Conservation (phyloP, 106 monocot genomes). For the Dendrobium officinale region DNA sequence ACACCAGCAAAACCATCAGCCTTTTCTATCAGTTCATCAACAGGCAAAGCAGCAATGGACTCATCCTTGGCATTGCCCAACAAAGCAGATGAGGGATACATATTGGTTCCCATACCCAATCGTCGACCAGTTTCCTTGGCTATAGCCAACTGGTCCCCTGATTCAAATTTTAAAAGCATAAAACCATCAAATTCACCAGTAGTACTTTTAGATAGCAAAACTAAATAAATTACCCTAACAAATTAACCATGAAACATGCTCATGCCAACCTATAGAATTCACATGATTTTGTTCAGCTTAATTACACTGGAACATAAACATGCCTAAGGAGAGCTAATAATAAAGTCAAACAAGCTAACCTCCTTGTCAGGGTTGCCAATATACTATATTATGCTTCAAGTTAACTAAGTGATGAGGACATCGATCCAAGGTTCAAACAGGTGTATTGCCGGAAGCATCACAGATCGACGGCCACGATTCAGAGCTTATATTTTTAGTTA, state of each 20-base stretch:
- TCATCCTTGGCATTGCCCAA: constrained; percentile 77
- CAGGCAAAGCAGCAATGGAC: constrained; percentile 69
- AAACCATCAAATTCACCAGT: not conserved
- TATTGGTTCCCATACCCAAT: constrained; percentile 95
- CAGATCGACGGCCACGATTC: too few relatives aligned
- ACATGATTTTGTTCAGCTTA: not conserved
- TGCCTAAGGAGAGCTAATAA: not conserved
- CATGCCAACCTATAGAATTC: not conserved
- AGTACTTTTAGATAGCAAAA: not conserved
- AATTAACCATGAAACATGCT: not conserved
- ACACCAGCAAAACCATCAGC: constrained; percentile 98
- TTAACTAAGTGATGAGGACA: too few relatives aligned
- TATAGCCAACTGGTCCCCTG: constrained; percentile 92
- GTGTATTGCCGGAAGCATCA: too few relatives aligned
- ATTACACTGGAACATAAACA: not conserved
- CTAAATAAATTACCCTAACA: too few relatives aligned
- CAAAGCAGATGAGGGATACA: constrained; percentile 92
- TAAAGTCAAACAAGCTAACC: too few relatives aligned
- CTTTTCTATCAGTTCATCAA: constrained; percentile 95
- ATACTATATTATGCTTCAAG: too few relatives aligned
- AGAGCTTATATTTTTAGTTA: too few relatives aligned
- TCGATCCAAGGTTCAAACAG: too few relatives aligned
- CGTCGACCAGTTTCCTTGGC: constrained; percentile 93
- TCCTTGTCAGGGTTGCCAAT: too few relatives aligned
- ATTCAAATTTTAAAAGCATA: constrained; percentile 2